These are phyloP conservation scores for Rosellinia necatrix DNA, from an alignment of 2,329 filamentous ascomycete genomes.

Conservation along the genomic window DNA sequence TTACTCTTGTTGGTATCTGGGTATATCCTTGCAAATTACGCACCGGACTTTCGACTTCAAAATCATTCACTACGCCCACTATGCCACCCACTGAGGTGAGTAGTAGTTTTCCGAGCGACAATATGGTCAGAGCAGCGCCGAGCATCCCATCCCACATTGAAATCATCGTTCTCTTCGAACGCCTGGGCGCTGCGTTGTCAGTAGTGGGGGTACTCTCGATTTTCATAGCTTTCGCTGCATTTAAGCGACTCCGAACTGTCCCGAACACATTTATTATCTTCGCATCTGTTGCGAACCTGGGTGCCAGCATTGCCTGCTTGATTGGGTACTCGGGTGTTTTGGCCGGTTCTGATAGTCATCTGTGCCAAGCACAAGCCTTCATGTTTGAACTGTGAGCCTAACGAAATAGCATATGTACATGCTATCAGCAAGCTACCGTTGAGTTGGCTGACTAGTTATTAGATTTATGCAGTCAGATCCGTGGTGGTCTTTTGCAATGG, in stretches of 20 bases:
- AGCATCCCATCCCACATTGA: slow-evolving; percentile 34
- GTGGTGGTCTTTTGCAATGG: slow-evolving; percentile 82
- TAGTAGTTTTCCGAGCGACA: not conserved
- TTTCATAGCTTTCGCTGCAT: slow-evolving; percentile 56
- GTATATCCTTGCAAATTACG: not conserved
- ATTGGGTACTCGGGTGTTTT: slow-evolving; percentile 70
- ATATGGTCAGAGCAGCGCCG: not conserved
- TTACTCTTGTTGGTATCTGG: not conserved
- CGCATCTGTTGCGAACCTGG: slow-evolving; percentile 63
- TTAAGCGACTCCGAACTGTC: slow-evolving; percentile 59
- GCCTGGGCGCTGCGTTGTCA: slow-evolving; percentile 59
- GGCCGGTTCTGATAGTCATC: slow-evolving; percentile 54
- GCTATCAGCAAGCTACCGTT: not conserved
- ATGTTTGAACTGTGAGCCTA: slow-evolving; percentile 68
- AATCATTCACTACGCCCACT: too few relatives aligned
- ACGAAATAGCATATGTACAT: not conserved
- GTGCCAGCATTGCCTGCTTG: slow-evolving; percentile 67
- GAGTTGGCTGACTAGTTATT: slow-evolving; percentile 15
- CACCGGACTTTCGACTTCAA: not conserved
- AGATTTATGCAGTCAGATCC: slow-evolving; percentile 81
- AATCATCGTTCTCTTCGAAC: slow-evolving; percentile 54
- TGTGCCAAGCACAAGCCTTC: slow-evolving; percentile 67
- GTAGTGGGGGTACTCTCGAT: slow-evolving; percentile 56
- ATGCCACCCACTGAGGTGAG: slow-evolving; percentile 8
- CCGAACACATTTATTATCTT: slow-evolving; percentile 67